Evolutionary conservation across 148 eudicot species (phyloP).

Genomic region (Rhododendron ferrugineum): DNA sequence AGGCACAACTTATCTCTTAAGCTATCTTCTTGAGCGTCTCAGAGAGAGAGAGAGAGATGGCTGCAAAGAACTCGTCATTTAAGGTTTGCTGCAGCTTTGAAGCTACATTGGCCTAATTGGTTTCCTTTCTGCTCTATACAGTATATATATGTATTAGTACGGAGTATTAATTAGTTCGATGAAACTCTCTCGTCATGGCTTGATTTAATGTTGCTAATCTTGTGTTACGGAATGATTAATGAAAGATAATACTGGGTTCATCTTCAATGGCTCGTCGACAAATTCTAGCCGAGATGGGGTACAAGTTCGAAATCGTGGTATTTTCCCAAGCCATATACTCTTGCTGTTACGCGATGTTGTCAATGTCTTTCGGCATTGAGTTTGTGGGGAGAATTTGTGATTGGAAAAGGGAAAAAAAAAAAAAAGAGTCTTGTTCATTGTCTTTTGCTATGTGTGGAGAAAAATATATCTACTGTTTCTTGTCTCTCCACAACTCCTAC

Average conservation of each 20-base stretch:
- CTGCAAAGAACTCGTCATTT: background rate
- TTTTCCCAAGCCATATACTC: background rate
- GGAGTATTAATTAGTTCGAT: background rate
- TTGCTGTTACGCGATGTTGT: background rate
- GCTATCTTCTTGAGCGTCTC: background rate
- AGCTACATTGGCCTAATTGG: background rate
- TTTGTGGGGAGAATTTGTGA: background rate
- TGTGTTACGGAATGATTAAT: background rate
- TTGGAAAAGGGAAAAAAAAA: background rate
- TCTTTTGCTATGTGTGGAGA: background rate
- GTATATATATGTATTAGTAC: background rate
- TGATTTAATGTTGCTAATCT: slow-evolving; percentile 8
- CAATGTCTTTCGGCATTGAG: background rate
- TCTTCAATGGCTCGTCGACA: slow-evolving; percentile 47
- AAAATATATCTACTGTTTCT: background rate
- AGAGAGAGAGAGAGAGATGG: background rate
- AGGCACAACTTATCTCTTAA: background rate
- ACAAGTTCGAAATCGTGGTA: slow-evolving; percentile 45
- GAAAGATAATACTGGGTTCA: slow-evolving; percentile 47
- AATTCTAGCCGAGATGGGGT: slow-evolving; percentile 48
- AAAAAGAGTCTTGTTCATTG: background rate
- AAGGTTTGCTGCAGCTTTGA: slow-evolving; percentile 1
- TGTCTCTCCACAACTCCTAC: background rate
- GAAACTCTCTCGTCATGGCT: background rate
- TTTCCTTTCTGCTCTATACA: background rate